These are phyloP conservation scores for Ustilago nuda DNA, from an alignment of 1,284 basidiomycete species.

Conservation along the genomic window DNA sequence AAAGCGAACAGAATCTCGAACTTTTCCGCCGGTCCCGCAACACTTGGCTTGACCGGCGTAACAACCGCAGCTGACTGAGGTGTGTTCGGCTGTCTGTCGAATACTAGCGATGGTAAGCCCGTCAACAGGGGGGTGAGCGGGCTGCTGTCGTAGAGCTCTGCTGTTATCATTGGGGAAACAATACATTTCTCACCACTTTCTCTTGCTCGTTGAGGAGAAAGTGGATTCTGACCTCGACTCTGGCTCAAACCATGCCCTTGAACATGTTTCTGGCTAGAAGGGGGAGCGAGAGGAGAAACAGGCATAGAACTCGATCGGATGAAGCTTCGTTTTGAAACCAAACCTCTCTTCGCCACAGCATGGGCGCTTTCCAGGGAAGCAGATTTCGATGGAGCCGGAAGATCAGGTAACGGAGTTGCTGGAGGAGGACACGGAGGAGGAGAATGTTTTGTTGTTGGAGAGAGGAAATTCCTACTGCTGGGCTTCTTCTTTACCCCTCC, in stretches of 20 bases:
- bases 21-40: constrained; percentile 5
- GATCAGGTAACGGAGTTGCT: constrained; percentile 19
- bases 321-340: constrained; percentile 14
- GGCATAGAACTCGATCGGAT: constrained; percentile 16
- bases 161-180: background rate
- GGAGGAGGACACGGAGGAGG: constrained; percentile 38
- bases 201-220: background rate
- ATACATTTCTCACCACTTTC: background rate
- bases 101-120: constrained; percentile 5
- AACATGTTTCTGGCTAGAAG: background rate
- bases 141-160: constrained; percentile 1
- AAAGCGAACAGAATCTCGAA: constrained; percentile 28
- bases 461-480: constrained; percentile 6
- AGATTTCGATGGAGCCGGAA: constrained; percentile 18
- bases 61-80: constrained; percentile 17
- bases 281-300: constrained; percentile 13
- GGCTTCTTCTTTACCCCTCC: background rate
- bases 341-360: background rate
- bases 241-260: background rate
- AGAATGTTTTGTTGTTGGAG: constrained; percentile 16
- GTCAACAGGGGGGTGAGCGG: constrained; percentile 25
- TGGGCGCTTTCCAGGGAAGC: background rate
- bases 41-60: constrained; percentile 12
- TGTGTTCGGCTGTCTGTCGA: constrained; percentile 17
- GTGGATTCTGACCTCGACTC: constrained; percentile 15